These are phyloP conservation scores for Dinochytrium kinnereticum DNA, from an alignment of 371 early-diverging fungal genomes.

Conservation along the genomic window DNA sequence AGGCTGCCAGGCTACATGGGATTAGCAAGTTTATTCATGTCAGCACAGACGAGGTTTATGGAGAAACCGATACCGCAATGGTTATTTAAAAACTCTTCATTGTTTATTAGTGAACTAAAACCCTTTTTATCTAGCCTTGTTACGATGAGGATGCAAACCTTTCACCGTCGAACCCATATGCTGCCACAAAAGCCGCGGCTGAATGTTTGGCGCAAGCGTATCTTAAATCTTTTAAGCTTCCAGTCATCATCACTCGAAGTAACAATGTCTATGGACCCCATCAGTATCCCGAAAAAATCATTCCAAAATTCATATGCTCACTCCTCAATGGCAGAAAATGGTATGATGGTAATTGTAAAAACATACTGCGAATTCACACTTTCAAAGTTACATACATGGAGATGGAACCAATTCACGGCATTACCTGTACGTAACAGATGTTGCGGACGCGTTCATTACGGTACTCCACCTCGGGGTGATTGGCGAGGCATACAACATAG, in stretches of 20 bases:
- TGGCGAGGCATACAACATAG: conserved; percentile 87
- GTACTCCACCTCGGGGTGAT: conserved; percentile 68
- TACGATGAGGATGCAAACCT: conserved; percentile 72
- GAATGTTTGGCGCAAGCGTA: conserved; percentile 84
- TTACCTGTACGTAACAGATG: conserved; percentile 81
- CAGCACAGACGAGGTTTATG: conserved; percentile 90
- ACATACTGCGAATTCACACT: background rate
- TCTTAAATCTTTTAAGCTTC: conserved; percentile 79
- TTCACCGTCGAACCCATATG: conserved; percentile 85
- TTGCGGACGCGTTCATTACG: conserved; percentile 73
- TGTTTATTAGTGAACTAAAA: too few species aligned
- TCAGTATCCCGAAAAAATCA: conserved; percentile 89
- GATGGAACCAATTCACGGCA: conserved; percentile 78
- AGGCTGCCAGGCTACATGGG: conserved; percentile 68
- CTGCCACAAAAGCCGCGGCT: conserved; percentile 90
- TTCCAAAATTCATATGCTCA: conserved; percentile 84
- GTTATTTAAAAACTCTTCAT: conserved; percentile 23
- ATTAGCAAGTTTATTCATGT: conserved; percentile 77
- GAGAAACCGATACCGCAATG: conserved; percentile 58
- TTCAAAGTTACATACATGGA: conserved; percentile 75
- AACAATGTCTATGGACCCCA: conserved; percentile 88
- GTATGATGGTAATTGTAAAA: conserved; percentile 42
- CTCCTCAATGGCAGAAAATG: conserved; percentile 66
- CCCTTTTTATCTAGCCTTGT: conserved; percentile 59
- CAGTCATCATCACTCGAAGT: conserved; percentile 81